Evolutionary conservation across 441 rosid genomes (phyloP).

Genomic region (Gossypium trilobum): DNA sequence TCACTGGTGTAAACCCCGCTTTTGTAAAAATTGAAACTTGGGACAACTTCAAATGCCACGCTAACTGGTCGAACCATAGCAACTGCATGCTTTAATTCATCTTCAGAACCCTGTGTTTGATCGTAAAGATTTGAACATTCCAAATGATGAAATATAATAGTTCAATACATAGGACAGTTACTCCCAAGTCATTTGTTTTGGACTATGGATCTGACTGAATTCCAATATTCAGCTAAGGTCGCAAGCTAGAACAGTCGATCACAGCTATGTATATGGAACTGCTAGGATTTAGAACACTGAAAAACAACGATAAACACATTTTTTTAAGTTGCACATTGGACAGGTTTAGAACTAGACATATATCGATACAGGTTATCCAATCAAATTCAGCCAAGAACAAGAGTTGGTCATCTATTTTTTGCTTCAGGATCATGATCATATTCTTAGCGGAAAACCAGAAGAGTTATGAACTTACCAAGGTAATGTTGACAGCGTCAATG

Average conservation of each 20-base stretch:
- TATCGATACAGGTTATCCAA: neutral
- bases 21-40: conserved; percentile 53
- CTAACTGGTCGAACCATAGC: conserved; percentile 74
- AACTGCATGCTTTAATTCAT: conserved; percentile 79
- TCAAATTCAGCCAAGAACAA: neutral
- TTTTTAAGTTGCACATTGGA: neutral
- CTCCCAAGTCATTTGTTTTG: neutral
- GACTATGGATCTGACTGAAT: neutral
- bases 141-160: neutral
- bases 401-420: neutral
- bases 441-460: neutral
- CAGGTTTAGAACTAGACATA: neutral
- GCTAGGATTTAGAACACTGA: neutral
- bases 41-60: conserved; percentile 67
- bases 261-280: neutral
- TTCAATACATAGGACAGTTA: neutral
- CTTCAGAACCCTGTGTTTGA: conserved; percentile 67
- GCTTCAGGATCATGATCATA: neutral
- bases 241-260: neutral
- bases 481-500: conserved; percentile 60
- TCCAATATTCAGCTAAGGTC: neutral
- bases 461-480: conserved; percentile 37
- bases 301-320: neutral
- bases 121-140: neutral
- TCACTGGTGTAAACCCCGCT: conserved; percentile 63